These are phyloP conservation scores for Tetraselmis striata DNA, from an alignment of 139 green algal genomes.

Conservation along the genomic window DNA sequence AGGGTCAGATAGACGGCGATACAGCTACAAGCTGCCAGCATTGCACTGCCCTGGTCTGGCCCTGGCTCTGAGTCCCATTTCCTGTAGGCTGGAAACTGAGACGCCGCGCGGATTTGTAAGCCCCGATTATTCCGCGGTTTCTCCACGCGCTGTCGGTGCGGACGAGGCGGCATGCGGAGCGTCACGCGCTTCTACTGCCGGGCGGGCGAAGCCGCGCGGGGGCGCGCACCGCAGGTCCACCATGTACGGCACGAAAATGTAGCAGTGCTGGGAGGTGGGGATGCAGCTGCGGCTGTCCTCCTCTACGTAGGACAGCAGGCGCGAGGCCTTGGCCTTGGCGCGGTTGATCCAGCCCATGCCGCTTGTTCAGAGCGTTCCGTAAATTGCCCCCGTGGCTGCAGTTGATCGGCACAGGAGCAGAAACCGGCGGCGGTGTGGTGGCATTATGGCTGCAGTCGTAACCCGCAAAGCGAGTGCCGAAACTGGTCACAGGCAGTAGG, in stretches of 20 bases:
- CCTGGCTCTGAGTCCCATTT: too few species aligned
- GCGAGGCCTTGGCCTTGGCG: neutral
- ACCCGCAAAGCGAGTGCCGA: too few species aligned
- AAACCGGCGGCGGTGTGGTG: too few species aligned
- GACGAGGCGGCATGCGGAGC: neutral
- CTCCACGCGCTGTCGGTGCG: neutral
- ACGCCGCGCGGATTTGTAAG: too few species aligned
- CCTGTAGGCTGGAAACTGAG: too few species aligned
- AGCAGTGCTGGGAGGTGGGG: neutral
- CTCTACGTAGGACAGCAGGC: neutral
- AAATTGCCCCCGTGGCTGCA: too few species aligned
- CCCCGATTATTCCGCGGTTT: too few species aligned
- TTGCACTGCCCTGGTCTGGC: too few species aligned
- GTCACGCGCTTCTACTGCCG: neutral
- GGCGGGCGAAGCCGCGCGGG: neutral
- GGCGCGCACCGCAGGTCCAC: neutral
- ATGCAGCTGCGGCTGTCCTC: neutral
- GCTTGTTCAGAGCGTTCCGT: too few species aligned
- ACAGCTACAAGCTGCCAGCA: neutral
- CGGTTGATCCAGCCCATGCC: neutral
- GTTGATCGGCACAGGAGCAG: too few species aligned
- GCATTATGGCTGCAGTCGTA: too few species aligned
- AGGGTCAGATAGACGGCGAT: neutral
- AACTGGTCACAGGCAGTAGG: too few species aligned
- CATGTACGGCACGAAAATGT: neutral